A percentile compares a stretch with the other conserved stretches of the same genome.
phyloP scores from a whole-genome alignment of 2,329 filamentous ascomycete genomes.

The Verticillium nubilum region DNA sequence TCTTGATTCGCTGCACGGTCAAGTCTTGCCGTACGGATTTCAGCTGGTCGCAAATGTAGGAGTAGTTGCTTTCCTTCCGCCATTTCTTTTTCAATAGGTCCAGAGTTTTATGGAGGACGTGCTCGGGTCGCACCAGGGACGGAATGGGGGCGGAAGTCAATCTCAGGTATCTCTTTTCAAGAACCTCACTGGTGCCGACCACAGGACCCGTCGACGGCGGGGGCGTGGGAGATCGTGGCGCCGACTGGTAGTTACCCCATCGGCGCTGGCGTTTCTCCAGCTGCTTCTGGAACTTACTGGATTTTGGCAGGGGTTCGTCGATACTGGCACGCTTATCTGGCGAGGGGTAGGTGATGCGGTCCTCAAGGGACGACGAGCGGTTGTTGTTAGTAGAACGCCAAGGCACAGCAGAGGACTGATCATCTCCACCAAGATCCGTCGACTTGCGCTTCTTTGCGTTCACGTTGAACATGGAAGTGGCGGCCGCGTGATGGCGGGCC shows the following conservation, averaged over 20 bases:
- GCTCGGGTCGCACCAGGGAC: conserved; percentile 79
- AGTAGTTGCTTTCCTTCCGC: conserved; percentile 89
- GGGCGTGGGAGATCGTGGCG: conserved; percentile 51
- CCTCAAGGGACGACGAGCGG: conserved; percentile 52
- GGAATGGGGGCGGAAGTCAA: conserved; percentile 86
- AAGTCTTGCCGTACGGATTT: conserved; percentile 97
- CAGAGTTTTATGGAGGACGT: conserved; percentile 74
- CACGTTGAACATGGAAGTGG: conserved; percentile 12
- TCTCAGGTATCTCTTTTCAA: conserved; percentile 94
- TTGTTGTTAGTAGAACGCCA: conserved; percentile 67
- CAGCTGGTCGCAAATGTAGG: conserved; percentile 98
- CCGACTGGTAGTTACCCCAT: conserved; percentile 60
- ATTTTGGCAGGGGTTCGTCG: conserved; percentile 37
- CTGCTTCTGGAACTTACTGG: conserved; percentile 86
- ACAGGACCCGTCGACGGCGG: conserved; percentile 63
- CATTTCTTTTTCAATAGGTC: conserved; percentile 91
- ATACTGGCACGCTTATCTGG: conserved; percentile 38
- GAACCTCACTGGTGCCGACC: conserved; percentile 72
- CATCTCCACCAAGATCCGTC: conserved; percentile 51
- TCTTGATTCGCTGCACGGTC: conserved; percentile 95
- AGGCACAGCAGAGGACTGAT: conserved; percentile 50
- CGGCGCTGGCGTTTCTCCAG: conserved; percentile 86
- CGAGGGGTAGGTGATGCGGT: conserved; percentile 64
- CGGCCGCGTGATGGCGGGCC: conserved; percentile 22
- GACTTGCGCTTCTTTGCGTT: conserved; percentile 79